Evolutionary conservation across 2,329 filamentous ascomycete genomes (phyloP).

Genomic region (Albifimbria verrucaria): DNA sequence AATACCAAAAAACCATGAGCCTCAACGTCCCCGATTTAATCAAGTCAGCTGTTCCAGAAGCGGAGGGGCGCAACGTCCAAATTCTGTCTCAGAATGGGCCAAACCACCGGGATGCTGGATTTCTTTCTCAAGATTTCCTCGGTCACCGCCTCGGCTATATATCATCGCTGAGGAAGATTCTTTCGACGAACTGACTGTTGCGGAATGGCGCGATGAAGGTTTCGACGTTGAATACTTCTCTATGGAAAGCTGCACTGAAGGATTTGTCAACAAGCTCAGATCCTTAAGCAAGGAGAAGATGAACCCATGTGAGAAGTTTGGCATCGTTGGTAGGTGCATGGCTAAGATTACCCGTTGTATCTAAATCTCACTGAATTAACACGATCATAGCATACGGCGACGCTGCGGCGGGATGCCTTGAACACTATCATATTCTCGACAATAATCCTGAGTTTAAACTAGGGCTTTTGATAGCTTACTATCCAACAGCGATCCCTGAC

Average conservation of each 20-base stretch:
- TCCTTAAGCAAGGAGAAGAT: conserved; percentile 27
- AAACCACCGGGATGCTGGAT: conserved; percentile 38
- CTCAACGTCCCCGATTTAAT: conserved; percentile 24
- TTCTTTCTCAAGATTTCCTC: conserved; percentile 37
- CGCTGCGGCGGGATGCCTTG: conserved; percentile 38
- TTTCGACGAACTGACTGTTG: conserved; percentile 34
- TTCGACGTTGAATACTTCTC: conserved; percentile 41
- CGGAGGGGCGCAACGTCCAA: conserved; percentile 26
- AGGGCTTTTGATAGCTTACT: conserved; percentile 40
- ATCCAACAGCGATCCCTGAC: conserved; percentile 41
- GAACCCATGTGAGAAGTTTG: conserved; percentile 40
- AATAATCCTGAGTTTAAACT: conserved; percentile 42
- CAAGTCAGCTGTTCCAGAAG: conserved; percentile 26
- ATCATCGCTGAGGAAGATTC: conserved; percentile 39
- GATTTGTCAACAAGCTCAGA: conserved; percentile 31
- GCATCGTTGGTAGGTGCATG: conserved; percentile 34
- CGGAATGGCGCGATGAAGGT: conserved; percentile 38
- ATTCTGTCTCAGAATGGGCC: conserved; percentile 27
- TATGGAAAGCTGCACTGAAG: conserved; percentile 30
- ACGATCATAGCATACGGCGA: conserved; percentile 35
- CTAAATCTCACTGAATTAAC: too few relatives aligned
- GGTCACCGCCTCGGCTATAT: conserved; percentile 34
- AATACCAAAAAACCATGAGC: conserved; percentile 15
- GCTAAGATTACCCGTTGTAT: too few relatives aligned
- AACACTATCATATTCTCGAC: conserved; percentile 41